phyloP scores from a whole-genome alignment of 2,329 filamentous ascomycete species.

The Cladobotryum protrusum region DNA sequence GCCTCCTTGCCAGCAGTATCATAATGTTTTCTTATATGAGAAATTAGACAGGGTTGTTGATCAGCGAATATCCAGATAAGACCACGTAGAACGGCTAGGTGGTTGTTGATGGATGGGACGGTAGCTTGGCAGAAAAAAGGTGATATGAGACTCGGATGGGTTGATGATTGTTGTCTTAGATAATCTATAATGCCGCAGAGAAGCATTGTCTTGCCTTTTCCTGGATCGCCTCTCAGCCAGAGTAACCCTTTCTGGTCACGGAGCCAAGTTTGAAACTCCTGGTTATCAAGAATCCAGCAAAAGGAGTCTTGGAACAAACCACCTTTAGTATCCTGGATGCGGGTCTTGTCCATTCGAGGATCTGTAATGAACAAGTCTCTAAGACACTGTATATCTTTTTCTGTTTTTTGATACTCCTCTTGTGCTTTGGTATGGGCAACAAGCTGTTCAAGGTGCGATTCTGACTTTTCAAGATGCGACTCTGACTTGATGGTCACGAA shows the following conservation, averaged over 20 bases:
- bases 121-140: slow-evolving; percentile 39
- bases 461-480: slow-evolving; percentile 10
- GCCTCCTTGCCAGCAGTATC: slow-evolving; percentile 25
- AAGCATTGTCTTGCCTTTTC: slow-evolving; percentile 34
- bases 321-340: slow-evolving; percentile 31
- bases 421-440: slow-evolving; percentile 10
- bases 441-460: slow-evolving; percentile 11
- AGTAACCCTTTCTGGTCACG: slow-evolving; percentile 14
- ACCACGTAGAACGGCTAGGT: slow-evolving; percentile 34
- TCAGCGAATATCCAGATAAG: slow-evolving; percentile 35
- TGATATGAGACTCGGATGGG: slow-evolving; percentile 8
- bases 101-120: slow-evolving; percentile 30
- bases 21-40: slow-evolving; percentile 29
- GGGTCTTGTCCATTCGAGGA: slow-evolving; percentile 27
- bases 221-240: slow-evolving; percentile 32
- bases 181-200: slow-evolving; percentile 24
- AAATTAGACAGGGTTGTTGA: slow-evolving; percentile 26
- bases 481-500: slow-evolving; percentile 9
- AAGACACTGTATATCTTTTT: slow-evolving; percentile 18
- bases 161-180: not conserved
- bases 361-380: slow-evolving; percentile 22
- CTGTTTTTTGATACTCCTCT: slow-evolving; percentile 10
- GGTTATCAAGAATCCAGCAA: slow-evolving; percentile 27
- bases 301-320: slow-evolving; percentile 27
- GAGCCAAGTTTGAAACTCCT: slow-evolving; percentile 21